Evolutionary conservation across 2,329 filamentous ascomycete species (phyloP).

Genomic region (Cladosporium sp.): DNA sequence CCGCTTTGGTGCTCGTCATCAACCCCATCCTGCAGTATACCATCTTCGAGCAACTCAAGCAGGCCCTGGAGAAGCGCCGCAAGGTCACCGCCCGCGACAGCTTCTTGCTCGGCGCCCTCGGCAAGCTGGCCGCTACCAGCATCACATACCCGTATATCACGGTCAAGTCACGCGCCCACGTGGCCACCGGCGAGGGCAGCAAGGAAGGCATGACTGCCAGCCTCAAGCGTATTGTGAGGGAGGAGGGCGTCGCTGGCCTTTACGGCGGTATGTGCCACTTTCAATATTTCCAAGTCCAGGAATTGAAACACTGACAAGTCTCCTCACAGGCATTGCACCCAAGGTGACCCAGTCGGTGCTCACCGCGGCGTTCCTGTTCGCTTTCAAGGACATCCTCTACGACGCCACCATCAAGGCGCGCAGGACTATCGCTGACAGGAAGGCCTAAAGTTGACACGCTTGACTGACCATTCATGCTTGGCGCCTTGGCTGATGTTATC

Average conservation of each 20-base stretch:
- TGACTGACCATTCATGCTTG: too few species aligned
- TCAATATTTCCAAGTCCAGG: background rate
- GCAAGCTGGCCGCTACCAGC: slow-evolving; percentile 88
- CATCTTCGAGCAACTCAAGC: slow-evolving; percentile 97
- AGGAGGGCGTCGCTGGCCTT: slow-evolving; percentile 87
- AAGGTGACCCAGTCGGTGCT: slow-evolving; percentile 97
- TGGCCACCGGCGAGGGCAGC: slow-evolving; percentile 69
- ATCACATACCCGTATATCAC: slow-evolving; percentile 99
- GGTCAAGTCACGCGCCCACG: slow-evolving; percentile 96
- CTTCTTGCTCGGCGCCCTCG: slow-evolving; percentile 85
- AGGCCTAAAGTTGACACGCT: background rate
- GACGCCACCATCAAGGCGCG: slow-evolving; percentile 70
- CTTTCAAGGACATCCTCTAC: slow-evolving; percentile 96
- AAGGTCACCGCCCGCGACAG: slow-evolving; percentile 80
- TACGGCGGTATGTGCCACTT: slow-evolving; percentile 81
- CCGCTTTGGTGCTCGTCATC: slow-evolving; percentile 88
- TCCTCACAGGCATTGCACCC: slow-evolving; percentile 71
- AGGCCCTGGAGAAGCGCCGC: slow-evolving; percentile 69
- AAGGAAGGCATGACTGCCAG: slow-evolving; percentile 76
- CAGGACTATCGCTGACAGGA: slow-evolving; percentile 15
- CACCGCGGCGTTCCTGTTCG: slow-evolving; percentile 92
- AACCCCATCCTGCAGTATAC: slow-evolving; percentile 99
- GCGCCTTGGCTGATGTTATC: too few species aligned
- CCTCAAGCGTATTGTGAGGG: slow-evolving; percentile 71
- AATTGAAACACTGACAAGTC: background rate